Evolutionary conservation across 2,329 filamentous ascomycete species (phyloP), one percentile per base, ranked within the genome.

Genomic region (Plectosphaerella sp.): DNA sequence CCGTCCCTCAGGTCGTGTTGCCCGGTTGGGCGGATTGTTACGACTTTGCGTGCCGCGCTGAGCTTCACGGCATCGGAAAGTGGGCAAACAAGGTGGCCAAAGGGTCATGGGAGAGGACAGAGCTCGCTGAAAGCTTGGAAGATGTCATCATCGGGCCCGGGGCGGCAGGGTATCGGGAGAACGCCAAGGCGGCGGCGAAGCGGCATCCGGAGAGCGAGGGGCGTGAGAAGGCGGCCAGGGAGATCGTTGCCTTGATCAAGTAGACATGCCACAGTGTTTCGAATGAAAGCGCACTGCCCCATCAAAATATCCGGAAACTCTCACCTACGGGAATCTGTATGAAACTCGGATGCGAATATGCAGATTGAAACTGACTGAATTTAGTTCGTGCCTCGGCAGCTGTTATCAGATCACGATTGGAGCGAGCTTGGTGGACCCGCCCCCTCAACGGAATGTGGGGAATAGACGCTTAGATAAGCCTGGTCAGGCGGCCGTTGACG

Each of bases 1-100:
- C 73, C 0, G 60, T 76, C 14, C 74, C 74, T 1, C 75, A 78
- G 37, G 62, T 77, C 4, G 55, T 76, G 4, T 61, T 78, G 1
- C 73, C 74, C 1, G 56, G 65, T 3, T 78, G 75, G 75, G 62
- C 69, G 1, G 74, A 77, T 55, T 72, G 67, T 22, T 77, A 75
- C 54, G 75, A 78, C 47, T 78, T 70, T 52, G 74, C 72, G 4
- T 64, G 67, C 47, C 65, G 74, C 1, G 72, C 67, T 9, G 74
- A 77, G 59, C 61, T 67, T 54, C 62, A 76, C 0, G 72, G 71
- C 1, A 65, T 78, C 20, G 74, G 74, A 3, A 57, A 60, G 4
- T 65, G 18, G 11, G 37, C 24, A 14, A 48, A 33, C 25, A 28
- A 28, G 36, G 11, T 7, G 5, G 36, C 36, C 36, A 39, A 16